Conservation (phyloP, 495 filamentous ascomycete genomes). For the Tuber indicum region DNA sequence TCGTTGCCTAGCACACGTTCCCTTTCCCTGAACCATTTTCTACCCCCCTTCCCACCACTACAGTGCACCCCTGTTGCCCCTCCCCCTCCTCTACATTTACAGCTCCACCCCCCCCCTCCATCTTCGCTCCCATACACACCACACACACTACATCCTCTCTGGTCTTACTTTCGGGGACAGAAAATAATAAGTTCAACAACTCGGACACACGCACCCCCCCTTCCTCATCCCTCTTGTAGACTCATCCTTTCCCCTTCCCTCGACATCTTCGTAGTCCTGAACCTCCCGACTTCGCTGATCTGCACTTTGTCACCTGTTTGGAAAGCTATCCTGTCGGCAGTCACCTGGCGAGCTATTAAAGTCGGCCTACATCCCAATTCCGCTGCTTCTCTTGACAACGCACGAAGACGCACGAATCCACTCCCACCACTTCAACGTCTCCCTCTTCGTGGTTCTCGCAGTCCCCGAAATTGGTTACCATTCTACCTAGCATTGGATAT, state of each 20-base stretch:
- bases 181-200: slow-evolving; percentile 10
- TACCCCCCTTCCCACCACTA: slow-evolving; percentile 29
- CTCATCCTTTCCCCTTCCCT: slow-evolving; percentile 12
- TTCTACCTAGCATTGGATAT: slow-evolving; percentile 23
- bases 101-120: slow-evolving; percentile 28
- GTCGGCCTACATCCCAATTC: slow-evolving; percentile 28
- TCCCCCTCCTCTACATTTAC: slow-evolving; percentile 19
- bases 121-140: slow-evolving; percentile 4
- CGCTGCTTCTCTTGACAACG: slow-evolving; percentile 35
- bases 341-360: slow-evolving; percentile 35
- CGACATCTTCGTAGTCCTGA: slow-evolving; percentile 21
- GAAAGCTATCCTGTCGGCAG: slow-evolving; percentile 22
- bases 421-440: slow-evolving; percentile 10
- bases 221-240: slow-evolving; percentile 11
- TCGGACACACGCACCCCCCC: slow-evolving; percentile 9
- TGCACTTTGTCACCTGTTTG: slow-evolving; percentile 24
- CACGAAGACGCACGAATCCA: slow-evolving; percentile 35
- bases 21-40: slow-evolving; percentile 37
- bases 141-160: slow-evolving; percentile 5
- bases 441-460: slow-evolving; percentile 20
- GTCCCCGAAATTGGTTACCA: slow-evolving; percentile 20
- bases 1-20: slow-evolving; percentile 35
- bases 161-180: slow-evolving; percentile 24
- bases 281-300: slow-evolving; percentile 19
- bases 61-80: slow-evolving; percentile 26